A percentile compares a stretch with the other conserved stretches of the same genome.
phyloP scores from a whole-genome alignment of 805 yeast species.

The Candida silvatica region DNA sequence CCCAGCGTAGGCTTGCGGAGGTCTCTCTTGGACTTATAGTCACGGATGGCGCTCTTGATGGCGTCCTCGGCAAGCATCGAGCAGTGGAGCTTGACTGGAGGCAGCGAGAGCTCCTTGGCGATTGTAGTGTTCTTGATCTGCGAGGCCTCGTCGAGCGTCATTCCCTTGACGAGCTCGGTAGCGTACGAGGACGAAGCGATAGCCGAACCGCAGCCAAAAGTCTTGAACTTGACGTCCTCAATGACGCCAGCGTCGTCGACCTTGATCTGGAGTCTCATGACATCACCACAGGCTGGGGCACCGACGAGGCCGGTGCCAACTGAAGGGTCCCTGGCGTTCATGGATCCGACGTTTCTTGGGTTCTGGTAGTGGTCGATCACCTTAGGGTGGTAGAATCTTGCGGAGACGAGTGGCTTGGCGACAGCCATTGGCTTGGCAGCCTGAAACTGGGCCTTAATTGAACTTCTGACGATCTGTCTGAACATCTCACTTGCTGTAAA shows the following conservation, averaged over 20 bases:
- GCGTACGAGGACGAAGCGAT: conserved; percentile 94
- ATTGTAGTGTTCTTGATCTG: conserved; percentile 88
- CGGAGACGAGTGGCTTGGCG: too few species aligned
- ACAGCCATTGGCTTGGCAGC: too few species aligned
- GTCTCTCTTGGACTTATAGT: conserved; percentile 77
- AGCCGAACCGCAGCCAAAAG: conserved; percentile 99
- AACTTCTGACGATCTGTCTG: too few species aligned
- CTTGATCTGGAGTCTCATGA: conserved; percentile 92
- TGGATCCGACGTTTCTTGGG: conserved; percentile 93
- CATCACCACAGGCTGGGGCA: conserved; percentile 99
- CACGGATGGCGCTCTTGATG: conserved; percentile 93
- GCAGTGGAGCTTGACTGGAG: conserved; percentile 96
- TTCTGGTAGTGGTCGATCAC: conserved; percentile 94
- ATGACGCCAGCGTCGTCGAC: conserved; percentile 90
- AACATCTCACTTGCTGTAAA: too few species aligned
- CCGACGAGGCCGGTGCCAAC: conserved; percentile 98
- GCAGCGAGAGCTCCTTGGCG: conserved; percentile 89
- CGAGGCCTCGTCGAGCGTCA: conserved; percentile 88
- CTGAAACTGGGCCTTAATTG: too few species aligned
- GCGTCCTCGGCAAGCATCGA: conserved; percentile 99
- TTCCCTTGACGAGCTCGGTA: conserved; percentile 92
- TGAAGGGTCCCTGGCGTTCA: conserved; percentile 63
- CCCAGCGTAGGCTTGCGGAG: conserved; percentile 50
- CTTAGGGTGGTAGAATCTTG: conserved; percentile 73
- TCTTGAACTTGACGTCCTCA: conserved; percentile 93